Percentiles rank a stretch among this genome's conserved stretches.
Evolutionary conservation across 1,284 basidiomycete genomes (phyloP).

Genomic region (Meripilus lineatus): DNA sequence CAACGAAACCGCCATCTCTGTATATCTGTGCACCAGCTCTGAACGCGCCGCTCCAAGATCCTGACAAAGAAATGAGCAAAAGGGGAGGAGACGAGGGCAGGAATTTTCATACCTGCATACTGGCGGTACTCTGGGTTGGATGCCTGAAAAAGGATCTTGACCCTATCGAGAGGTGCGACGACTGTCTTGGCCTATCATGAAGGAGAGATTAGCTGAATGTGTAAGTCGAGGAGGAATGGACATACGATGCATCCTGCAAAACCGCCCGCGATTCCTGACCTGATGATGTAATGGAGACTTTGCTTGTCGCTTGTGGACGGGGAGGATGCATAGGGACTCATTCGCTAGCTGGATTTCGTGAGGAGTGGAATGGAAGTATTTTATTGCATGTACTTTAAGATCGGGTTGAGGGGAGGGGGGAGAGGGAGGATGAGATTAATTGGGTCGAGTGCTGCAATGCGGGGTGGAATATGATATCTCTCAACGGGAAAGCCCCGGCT

Average conservation of each 20-base stretch:
- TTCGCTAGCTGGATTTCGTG: conserved; percentile 31
- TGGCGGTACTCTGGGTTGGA: conserved; percentile 93
- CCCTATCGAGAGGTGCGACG: conserved; percentile 94
- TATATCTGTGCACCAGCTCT: conserved; percentile 83
- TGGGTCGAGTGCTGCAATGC: neutral
- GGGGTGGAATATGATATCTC: neutral
- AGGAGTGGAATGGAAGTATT: neutral
- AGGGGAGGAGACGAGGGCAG: neutral
- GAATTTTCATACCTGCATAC: conserved; percentile 69
- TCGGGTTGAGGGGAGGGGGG: conserved; percentile 2
- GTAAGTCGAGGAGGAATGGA: conserved; percentile 18
- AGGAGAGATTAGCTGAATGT: no score
- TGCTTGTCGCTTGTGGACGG: conserved; percentile 49
- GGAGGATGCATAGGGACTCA: conserved; percentile 52
- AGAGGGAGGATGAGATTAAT: neutral
- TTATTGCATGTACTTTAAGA: conserved; percentile 4
- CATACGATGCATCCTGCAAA: conserved; percentile 90
- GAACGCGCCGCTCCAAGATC: conserved; percentile 83
- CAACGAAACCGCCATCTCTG: conserved; percentile 64
- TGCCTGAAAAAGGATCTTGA: conserved; percentile 99
- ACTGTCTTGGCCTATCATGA: conserved; percentile 86
- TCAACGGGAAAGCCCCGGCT: neutral
- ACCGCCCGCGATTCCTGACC: conserved; percentile 87
- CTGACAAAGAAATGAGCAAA: conserved; percentile 31
- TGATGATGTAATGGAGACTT: conserved; percentile 71